These are phyloP conservation scores for Penicillium maclennaniae DNA, from an alignment of 495 filamentous ascomycete species.

Conservation along the genomic window DNA sequence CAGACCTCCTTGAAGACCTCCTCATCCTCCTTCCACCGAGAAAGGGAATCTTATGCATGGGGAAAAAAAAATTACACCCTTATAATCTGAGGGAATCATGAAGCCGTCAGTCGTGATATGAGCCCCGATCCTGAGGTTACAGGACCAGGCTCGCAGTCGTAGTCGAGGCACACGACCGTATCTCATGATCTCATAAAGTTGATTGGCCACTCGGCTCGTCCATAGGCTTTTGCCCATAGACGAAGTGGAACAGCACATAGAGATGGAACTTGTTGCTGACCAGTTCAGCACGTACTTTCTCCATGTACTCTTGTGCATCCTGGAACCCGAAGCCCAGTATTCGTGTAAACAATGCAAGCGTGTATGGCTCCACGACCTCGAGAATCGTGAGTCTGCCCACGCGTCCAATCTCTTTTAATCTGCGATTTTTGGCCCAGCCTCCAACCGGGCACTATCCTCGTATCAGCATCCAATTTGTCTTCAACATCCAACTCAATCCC, in stretches of 20 bases:
- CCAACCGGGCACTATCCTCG: constrained; percentile 36
- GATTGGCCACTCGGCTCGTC: constrained; percentile 11
- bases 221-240: constrained; percentile 39
- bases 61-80: constrained; percentile 3
- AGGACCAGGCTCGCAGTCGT: neutral
- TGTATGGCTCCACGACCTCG: constrained; percentile 50
- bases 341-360: constrained; percentile 52
- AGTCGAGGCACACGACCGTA: neutral
- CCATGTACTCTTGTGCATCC: constrained; percentile 31
- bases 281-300: constrained; percentile 34
- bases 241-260: constrained; percentile 36
- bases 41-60: constrained; percentile 7
- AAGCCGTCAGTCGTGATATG: constrained; percentile 13
- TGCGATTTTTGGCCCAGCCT: constrained; percentile 49
- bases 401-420: constrained; percentile 49
- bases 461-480: neutral
- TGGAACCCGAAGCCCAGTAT: constrained; percentile 45
- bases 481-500: neutral
- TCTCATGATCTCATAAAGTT: neutral
- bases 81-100: constrained; percentile 12
- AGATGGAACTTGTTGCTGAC: constrained; percentile 29
- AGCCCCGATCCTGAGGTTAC: neutral
- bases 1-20: neutral
- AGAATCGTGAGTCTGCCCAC: constrained; percentile 32
- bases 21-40: neutral